These are phyloP conservation scores for Sergeia podlipaevii DNA, from an alignment of 208 protist species.

Conservation along the genomic window DNA sequence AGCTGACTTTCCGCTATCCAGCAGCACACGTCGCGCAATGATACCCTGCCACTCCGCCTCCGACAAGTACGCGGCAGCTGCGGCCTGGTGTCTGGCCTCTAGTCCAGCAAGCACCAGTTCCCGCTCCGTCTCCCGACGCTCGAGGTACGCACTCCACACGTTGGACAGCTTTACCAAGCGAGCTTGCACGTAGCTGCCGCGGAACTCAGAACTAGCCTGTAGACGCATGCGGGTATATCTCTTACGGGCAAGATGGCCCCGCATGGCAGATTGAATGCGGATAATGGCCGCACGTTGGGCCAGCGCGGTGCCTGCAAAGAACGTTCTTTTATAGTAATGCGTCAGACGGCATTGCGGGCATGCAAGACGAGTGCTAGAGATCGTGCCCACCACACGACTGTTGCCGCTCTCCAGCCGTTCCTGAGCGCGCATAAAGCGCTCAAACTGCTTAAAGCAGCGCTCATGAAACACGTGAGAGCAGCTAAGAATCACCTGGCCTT, in stretches of 20 bases:
- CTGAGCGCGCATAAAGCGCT: slow-evolving; percentile 54
- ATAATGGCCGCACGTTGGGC: slow-evolving; percentile 76
- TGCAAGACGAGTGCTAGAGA: slow-evolving; percentile 26
- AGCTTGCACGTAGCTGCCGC: slow-evolving; percentile 44
- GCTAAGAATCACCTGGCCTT: slow-evolving; percentile 78
- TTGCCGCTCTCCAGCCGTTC: slow-evolving; percentile 29
- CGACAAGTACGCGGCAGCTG: slow-evolving; percentile 41
- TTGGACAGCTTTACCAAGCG: slow-evolving; percentile 56
- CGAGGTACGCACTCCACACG: slow-evolving; percentile 48
- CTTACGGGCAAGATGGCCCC: slow-evolving; percentile 56
- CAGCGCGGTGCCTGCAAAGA: slow-evolving; percentile 74
- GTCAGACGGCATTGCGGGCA: slow-evolving; percentile 79
- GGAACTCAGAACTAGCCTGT: slow-evolving; percentile 42
- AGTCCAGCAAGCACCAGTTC: slow-evolving; percentile 30
- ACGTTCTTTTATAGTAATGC: slow-evolving; percentile 81
- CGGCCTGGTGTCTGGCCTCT: slow-evolving; percentile 43
- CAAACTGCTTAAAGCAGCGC: slow-evolving; percentile 80
- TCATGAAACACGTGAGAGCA: slow-evolving; percentile 88
- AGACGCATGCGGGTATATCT: slow-evolving; percentile 52
- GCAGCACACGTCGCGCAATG: slow-evolving; percentile 12
- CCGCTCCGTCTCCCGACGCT: slow-evolving; percentile 27
- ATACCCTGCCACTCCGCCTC: slow-evolving; percentile 47
- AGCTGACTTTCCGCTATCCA: too few relatives aligned
- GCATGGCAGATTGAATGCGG: slow-evolving; percentile 62
- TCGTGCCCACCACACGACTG: slow-evolving; percentile 7